A percentile compares a stretch with the other conserved stretches of the same genome.
Evolutionary conservation across 768 basidiomycete genomes (phyloP).

Genomic region (Tylopilus plumbeoviolaceoides): DNA sequence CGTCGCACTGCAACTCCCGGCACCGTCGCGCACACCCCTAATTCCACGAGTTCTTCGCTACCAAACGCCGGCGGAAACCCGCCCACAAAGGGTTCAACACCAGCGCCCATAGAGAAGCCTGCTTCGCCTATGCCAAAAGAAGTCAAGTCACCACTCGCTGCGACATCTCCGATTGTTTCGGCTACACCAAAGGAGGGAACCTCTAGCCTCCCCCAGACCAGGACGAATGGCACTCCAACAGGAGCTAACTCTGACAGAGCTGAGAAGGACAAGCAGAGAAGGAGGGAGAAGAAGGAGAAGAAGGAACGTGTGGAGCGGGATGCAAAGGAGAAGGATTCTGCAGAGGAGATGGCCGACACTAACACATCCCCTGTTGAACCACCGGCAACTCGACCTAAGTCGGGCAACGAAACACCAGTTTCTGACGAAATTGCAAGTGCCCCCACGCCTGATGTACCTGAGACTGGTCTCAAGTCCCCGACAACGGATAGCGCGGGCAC

Average conservation of each 20-base stretch:
- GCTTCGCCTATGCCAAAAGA: conserved; percentile 29
- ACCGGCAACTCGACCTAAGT: conserved; percentile 25
- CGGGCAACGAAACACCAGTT: conserved; percentile 38
- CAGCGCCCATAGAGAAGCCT: conserved; percentile 35
- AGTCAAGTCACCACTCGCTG: conserved; percentile 33
- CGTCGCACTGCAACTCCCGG: conserved; percentile 62
- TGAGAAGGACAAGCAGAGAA: conserved; percentile 55
- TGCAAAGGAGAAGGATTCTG: conserved; percentile 35
- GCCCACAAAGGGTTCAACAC: conserved; percentile 33
- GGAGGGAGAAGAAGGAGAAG: conserved; percentile 60
- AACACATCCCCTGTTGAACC: conserved; percentile 25
- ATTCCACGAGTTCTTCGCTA: conserved; percentile 49
- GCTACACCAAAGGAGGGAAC: conserved; percentile 35
- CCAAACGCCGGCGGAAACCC: conserved; percentile 36
- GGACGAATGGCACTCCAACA: conserved; percentile 31
- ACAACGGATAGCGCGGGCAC: conserved; percentile 56
- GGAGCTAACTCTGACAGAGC: conserved; percentile 41
- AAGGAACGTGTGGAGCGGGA: conserved; percentile 48
- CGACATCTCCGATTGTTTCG: conserved; percentile 32
- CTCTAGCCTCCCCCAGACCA: conserved; percentile 30
- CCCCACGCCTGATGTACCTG: conserved; percentile 24
- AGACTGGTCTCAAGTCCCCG: conserved; percentile 48
- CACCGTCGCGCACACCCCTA: conserved; percentile 55
- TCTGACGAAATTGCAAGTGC: conserved; percentile 23
- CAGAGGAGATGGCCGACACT: conserved; percentile 32